A percentile compares a stretch with the other conserved stretches of the same genome.
Evolutionary conservation across 2,329 filamentous ascomycete species (phyloP).

Genomic region (Fusarium goolgardi): DNA sequence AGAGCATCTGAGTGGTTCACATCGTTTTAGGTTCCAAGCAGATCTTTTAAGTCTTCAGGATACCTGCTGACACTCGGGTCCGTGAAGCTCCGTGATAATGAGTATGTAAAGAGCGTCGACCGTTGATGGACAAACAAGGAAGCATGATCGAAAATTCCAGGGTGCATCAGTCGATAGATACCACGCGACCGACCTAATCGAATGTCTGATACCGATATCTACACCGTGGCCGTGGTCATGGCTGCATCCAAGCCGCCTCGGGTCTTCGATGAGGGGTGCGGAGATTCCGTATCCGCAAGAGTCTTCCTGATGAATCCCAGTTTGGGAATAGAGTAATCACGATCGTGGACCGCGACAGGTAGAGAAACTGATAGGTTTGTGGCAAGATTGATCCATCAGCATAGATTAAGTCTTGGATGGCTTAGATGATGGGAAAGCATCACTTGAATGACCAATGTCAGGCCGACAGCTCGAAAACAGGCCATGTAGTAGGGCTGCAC

Average conservation of each 20-base stretch:
- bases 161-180: not conserved
- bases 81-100: not conserved
- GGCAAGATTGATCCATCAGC: no score
- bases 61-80: not conserved
- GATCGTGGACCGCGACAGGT: not conserved
- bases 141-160: not conserved
- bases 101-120: not conserved
- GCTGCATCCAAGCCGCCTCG: no score
- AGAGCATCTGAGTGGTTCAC: not conserved
- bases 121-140: not conserved
- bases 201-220: not conserved
- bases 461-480: slow-evolving; percentile 1
- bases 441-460: not conserved
- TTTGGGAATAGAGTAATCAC: not conserved
- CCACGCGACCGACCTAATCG: no score
- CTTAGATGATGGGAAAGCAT: not conserved
- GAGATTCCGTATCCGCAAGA: not conserved
- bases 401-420: not conserved
- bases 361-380: not conserved
- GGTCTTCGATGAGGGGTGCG: no score
- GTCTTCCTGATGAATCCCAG: not conserved
- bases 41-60: not conserved
- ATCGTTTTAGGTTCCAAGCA: no score
- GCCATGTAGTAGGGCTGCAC: slow-evolving; percentile 11
- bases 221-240: not conserved